phyloP scores from a whole-genome alignment of 345 rosid genomes.

The Hirschfeldia incana region DNA sequence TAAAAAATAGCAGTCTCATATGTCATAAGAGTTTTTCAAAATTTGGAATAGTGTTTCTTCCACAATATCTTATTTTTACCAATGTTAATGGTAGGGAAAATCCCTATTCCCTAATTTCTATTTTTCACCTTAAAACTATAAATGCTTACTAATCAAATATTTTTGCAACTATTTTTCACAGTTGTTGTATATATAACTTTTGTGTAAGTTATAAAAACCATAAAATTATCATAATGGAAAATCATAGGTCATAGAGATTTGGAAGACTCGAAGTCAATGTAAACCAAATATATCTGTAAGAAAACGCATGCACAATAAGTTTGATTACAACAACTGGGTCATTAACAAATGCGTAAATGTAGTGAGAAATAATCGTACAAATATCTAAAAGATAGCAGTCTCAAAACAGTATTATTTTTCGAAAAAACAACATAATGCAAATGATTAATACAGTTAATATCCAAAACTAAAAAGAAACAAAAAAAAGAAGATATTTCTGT shows the following conservation, averaged over 20 bases:
- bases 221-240: background rate
- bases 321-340: background rate
- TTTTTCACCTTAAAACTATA: background rate
- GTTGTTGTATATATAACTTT: background rate
- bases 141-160: background rate
- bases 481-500: background rate
- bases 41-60: background rate
- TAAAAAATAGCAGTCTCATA: background rate
- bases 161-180: background rate
- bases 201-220: background rate
- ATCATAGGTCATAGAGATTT: background rate
- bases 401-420: background rate
- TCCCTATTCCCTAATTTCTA: background rate
- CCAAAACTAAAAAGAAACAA: background rate
- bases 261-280: background rate
- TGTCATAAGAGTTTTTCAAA: background rate
- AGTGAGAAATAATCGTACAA: background rate
- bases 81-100: background rate
- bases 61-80: background rate
- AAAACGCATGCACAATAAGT: background rate
- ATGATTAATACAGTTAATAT: background rate
- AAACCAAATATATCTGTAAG: background rate
- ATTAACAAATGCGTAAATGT: background rate
- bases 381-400: background rate
- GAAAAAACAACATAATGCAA: background rate